These are phyloP conservation scores for Phycomyces blakesleeanus DNA, from an alignment of 192 early-diverging fungal genomes.

Conservation along the genomic window DNA sequence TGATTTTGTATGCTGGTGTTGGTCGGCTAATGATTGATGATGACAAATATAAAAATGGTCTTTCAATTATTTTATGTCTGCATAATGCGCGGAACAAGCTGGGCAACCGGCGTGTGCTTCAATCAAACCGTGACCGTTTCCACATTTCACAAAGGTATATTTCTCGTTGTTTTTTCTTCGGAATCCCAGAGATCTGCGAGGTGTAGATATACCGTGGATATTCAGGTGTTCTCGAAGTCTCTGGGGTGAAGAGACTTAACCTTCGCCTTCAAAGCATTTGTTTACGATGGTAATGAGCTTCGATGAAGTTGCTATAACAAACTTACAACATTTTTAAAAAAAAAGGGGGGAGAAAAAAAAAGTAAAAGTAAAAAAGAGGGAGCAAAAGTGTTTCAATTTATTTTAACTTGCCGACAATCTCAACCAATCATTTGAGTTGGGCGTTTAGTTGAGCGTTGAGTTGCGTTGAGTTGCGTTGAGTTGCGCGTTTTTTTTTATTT, in stretches of 20 bases:
- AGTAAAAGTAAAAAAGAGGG: no score
- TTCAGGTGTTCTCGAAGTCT: neutral
- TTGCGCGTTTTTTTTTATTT: no score
- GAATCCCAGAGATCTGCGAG: neutral
- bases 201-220: no score
- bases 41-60: neutral
- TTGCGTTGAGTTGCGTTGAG: no score
- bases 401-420: constrained; percentile 7
- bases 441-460: no score
- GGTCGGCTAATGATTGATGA: constrained; percentile 4
- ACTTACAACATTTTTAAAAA: no score
- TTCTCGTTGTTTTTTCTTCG: neutral
- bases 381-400: constrained; percentile 3
- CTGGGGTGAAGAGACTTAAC: neutral
- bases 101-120: neutral
- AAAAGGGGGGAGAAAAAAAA: no score
- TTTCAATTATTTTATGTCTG: neutral
- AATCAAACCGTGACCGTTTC: neutral
- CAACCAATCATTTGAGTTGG: constrained; percentile 1
- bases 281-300: no score
- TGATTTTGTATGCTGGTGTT: constrained; percentile 6
- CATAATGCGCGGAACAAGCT: neutral
- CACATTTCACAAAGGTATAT: constrained; percentile 1
- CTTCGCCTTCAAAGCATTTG: no score
- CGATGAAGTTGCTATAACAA: constrained; percentile 2